These are phyloP conservation scores for Ceratobasidium sp. DNA, from an alignment of 1,284 basidiomycete genomes.

Conservation along the genomic window DNA sequence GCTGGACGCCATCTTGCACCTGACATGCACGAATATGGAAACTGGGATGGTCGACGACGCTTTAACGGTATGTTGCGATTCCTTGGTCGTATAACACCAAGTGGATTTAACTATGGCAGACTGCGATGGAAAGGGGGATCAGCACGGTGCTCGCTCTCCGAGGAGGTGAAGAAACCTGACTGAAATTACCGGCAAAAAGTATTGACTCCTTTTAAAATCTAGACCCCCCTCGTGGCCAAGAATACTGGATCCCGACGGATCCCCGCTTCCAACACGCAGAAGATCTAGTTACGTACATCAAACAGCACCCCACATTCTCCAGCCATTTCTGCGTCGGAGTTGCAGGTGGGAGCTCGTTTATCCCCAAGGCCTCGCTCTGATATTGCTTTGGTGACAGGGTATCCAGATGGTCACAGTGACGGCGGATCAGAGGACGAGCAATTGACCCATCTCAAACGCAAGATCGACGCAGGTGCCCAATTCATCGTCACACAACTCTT, in stretches of 20 bases:
- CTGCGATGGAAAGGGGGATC: slow-evolving; percentile 84
- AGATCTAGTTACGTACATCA: slow-evolving; percentile 93
- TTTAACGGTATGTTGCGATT: slow-evolving; percentile 67
- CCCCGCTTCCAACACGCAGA: slow-evolving; percentile 86
- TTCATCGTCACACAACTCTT: slow-evolving; percentile 98
- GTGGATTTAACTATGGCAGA: slow-evolving; percentile 58
- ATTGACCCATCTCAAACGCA: slow-evolving; percentile 81
- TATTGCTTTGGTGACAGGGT: slow-evolving; percentile 64
- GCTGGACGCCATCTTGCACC: slow-evolving; percentile 88
- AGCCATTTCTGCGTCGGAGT: slow-evolving; percentile 93
- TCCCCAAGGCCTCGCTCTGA: neutral
- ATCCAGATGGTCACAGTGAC: slow-evolving; percentile 92
- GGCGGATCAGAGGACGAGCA: slow-evolving; percentile 74
- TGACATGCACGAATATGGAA: slow-evolving; percentile 98
- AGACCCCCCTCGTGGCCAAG: slow-evolving; percentile 94
- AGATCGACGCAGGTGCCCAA: slow-evolving; percentile 94
- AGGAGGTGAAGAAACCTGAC: slow-evolving; percentile 68
- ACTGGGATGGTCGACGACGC: slow-evolving; percentile 87
- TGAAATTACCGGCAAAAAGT: neutral
- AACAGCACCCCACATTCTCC: slow-evolving; percentile 79
- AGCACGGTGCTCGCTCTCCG: slow-evolving; percentile 92
- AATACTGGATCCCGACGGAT: slow-evolving; percentile 91
- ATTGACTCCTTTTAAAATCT: slow-evolving; percentile 27
- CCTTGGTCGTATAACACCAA: neutral
- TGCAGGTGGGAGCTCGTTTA: slow-evolving; percentile 66